Conservation (phyloP, 257 asterid species). For the Gynochthodes officinalis region DNA sequence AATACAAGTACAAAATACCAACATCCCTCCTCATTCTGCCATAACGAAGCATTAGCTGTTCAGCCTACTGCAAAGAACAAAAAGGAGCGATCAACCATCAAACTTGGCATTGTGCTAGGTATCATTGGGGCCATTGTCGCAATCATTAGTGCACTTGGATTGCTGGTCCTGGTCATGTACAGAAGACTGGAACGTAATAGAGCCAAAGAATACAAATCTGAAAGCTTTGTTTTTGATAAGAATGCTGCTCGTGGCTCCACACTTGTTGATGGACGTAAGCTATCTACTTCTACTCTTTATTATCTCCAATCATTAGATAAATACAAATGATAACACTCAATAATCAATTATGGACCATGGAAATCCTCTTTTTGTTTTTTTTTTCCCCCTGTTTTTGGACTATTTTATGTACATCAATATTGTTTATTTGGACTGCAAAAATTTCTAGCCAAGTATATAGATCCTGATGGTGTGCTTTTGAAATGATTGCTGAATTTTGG, state of each 20-base stretch:
- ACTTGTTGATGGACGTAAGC: slow-evolving; percentile 57
- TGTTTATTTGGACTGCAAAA: not conserved
- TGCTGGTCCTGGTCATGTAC: slow-evolving; percentile 43
- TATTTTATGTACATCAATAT: not conserved
- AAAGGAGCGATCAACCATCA: slow-evolving; percentile 39
- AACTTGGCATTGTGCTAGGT: slow-evolving; percentile 74
- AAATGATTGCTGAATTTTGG: not conserved
- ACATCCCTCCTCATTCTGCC: slow-evolving; percentile 58
- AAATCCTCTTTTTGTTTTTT: not conserved
- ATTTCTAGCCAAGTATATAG: not conserved
- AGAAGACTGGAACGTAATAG: slow-evolving; percentile 40
- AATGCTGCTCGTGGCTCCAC: slow-evolving; percentile 41
- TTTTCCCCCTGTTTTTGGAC: not conserved
- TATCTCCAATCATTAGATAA: not conserved
- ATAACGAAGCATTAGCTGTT: slow-evolving; percentile 87
- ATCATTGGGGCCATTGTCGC: slow-evolving; percentile 58
- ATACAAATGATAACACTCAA: not conserved
- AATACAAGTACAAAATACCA: slow-evolving; percentile 66
- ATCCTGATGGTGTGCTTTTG: not conserved
- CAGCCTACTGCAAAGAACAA: slow-evolving; percentile 47
- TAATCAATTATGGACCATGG: not conserved
- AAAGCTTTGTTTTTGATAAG: slow-evolving; percentile 57
- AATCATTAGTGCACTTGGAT: slow-evolving; percentile 42
- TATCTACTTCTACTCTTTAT: not conserved
- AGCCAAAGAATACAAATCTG: slow-evolving; percentile 36